These are phyloP conservation scores for Yamadazyma nakazawae DNA, from an alignment of 805 yeast genomes.

Conservation along the genomic window DNA sequence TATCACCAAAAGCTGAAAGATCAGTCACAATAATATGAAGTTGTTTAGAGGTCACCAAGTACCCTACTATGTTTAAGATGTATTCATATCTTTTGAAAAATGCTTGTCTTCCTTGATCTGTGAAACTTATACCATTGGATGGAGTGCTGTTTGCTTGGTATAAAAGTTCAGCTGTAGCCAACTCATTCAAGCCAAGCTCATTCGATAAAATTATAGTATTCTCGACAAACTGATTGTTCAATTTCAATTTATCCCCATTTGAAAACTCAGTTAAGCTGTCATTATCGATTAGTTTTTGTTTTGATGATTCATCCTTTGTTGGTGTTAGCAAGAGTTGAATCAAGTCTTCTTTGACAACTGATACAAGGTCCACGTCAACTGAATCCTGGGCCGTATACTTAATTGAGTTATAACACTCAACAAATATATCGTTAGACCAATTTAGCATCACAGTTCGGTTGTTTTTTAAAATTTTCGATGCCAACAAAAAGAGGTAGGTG, in stretches of 20 bases:
- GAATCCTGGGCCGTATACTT: slow-evolving; percentile 11
- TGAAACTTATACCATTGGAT: slow-evolving; percentile 45
- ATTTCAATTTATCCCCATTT: slow-evolving; percentile 55
- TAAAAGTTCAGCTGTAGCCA: slow-evolving; percentile 68
- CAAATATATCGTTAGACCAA: slow-evolving; percentile 44
- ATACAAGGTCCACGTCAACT: slow-evolving; percentile 18
- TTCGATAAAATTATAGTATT: slow-evolving; percentile 57
- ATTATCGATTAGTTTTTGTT: slow-evolving; percentile 42
- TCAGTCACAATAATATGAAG: slow-evolving; percentile 22
- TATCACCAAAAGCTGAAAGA: slow-evolving; percentile 24
- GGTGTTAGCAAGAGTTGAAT: slow-evolving; percentile 39
- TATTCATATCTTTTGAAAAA: slow-evolving; percentile 69
- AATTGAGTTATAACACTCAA: slow-evolving; percentile 47
- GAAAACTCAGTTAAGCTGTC: slow-evolving; percentile 40
- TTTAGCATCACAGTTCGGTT: slow-evolving; percentile 5
- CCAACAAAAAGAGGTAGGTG: neutral
- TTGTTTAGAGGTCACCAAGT: slow-evolving; percentile 20
- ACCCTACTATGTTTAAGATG: slow-evolving; percentile 61
- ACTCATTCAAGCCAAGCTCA: slow-evolving; percentile 60
- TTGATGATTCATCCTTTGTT: slow-evolving; percentile 43
- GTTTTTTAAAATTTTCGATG: slow-evolving; percentile 6
- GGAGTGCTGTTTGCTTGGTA: slow-evolving; percentile 40
- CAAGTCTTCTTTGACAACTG: slow-evolving; percentile 45
- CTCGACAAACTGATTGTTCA: slow-evolving; percentile 65
- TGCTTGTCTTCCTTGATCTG: slow-evolving; percentile 64